Conservation (phyloP, 176 grass and related monocot genomes). For the Thinopyrum elongatum region DNA sequence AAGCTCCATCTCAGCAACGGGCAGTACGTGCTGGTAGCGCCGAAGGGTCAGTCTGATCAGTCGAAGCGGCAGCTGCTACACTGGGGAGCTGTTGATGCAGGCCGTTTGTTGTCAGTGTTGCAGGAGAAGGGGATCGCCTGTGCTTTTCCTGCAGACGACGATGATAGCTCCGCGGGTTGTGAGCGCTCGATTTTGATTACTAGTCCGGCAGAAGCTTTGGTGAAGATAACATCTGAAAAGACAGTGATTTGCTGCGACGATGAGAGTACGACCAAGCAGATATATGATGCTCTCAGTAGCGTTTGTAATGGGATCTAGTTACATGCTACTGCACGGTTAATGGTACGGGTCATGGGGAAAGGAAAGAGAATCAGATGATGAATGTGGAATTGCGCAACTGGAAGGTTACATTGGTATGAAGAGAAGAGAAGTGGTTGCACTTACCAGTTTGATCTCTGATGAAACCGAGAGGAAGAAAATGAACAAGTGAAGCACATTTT, state of each 20-base stretch:
- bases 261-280: conserved; percentile 18
- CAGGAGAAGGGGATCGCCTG: conserved; percentile 54
- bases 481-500: too few species aligned
- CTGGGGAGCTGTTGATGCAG: conserved; percentile 51
- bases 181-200: conserved; percentile 37
- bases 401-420: not conserved
- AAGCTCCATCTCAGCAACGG: conserved; percentile 65
- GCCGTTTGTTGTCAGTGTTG: conserved; percentile 30
- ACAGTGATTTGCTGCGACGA: conserved; percentile 57
- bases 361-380: not conserved
- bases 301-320: conserved; percentile 57
- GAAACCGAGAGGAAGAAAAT: not conserved
- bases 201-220: conserved; percentile 51
- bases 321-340: not conserved
- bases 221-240: conserved; percentile 33
- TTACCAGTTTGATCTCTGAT: not conserved
- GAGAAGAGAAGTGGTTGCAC: too few species aligned
- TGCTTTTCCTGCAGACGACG: conserved; percentile 1
- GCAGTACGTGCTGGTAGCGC: conserved; percentile 43
- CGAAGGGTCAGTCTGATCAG: conserved; percentile 13
- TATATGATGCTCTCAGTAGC: conserved; percentile 50
- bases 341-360: not conserved
- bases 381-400: not conserved
- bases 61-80: conserved; percentile 49
- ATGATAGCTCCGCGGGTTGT: not conserved